These are phyloP conservation scores for Saccharomycopsis oosterbeekiorum DNA, from an alignment of 805 yeast species.

Conservation along the genomic window DNA sequence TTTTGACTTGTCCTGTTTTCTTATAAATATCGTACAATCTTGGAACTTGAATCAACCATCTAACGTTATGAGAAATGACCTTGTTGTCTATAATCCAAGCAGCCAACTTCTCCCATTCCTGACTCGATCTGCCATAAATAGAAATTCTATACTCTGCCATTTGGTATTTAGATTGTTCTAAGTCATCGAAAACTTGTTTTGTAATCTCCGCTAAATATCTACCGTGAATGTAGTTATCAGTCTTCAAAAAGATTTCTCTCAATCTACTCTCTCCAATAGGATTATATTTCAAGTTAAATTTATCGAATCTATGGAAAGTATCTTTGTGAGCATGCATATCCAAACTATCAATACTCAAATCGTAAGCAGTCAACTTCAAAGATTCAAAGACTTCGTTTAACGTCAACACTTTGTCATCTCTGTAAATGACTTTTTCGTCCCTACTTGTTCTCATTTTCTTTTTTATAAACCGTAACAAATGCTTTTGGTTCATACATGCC, in stretches of 20 bases:
- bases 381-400: slow-evolving; percentile 87
- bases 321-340: slow-evolving; percentile 99
- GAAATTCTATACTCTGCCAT: slow-evolving; percentile 96
- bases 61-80: slow-evolving; percentile 81
- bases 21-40: slow-evolving; percentile 86
- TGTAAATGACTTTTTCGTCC: slow-evolving; percentile 80
- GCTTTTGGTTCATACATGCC: slow-evolving; percentile 99
- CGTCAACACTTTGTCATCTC: slow-evolving; percentile 86
- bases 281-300: slow-evolving; percentile 91
- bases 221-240: slow-evolving; percentile 88
- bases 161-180: slow-evolving; percentile 92
- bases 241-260: slow-evolving; percentile 90
- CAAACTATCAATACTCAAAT: slow-evolving; percentile 87
- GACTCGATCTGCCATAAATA: slow-evolving; percentile 77
- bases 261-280: slow-evolving; percentile 97
- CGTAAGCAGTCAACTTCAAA: slow-evolving; percentile 85
- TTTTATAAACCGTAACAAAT: slow-evolving; percentile 85
- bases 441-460: slow-evolving; percentile 83
- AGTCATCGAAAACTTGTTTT: slow-evolving; percentile 84
- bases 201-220: slow-evolving; percentile 88
- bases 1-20: slow-evolving; percentile 55
- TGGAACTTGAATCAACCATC: slow-evolving; percentile 96
- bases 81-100: slow-evolving; percentile 93
- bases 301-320: slow-evolving; percentile 95
- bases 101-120: slow-evolving; percentile 95